A percentile compares a stretch with the other conserved stretches of the same genome.
These are phyloP conservation scores for Caloboletus inedulis DNA, from an alignment of 1,284 basidiomycete species.

Conservation along the genomic window DNA sequence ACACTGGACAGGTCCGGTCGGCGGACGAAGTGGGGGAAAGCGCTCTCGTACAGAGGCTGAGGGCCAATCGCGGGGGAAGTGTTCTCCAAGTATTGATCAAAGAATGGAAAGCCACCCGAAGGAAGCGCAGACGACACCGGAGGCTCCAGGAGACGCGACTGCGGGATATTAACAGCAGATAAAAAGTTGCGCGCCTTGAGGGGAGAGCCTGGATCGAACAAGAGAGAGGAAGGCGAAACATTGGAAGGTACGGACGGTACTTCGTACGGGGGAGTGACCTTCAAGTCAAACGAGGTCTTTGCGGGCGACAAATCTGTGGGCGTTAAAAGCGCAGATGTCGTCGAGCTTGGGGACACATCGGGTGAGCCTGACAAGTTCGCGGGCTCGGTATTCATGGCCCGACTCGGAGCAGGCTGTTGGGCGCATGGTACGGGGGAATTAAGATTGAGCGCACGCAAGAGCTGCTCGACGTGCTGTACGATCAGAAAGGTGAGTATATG, in stretches of 20 bases:
- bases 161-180: slow-evolving; percentile 30
- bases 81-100: slow-evolving; percentile 52
- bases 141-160: slow-evolving; percentile 31
- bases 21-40: slow-evolving; percentile 29
- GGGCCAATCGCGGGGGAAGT: slow-evolving; percentile 35
- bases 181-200: slow-evolving; percentile 39
- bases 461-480: slow-evolving; percentile 68
- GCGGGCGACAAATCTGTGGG: slow-evolving; percentile 68
- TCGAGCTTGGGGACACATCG: slow-evolving; percentile 65
- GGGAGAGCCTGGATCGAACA: slow-evolving; percentile 44
- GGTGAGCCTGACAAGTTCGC: slow-evolving; percentile 50
- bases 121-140: slow-evolving; percentile 33
- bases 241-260: slow-evolving; percentile 31
- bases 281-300: slow-evolving; percentile 51
- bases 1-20: slow-evolving; percentile 17
- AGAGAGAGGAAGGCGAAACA: slow-evolving; percentile 37
- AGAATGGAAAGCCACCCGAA: slow-evolving; percentile 41
- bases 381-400: slow-evolving; percentile 40
- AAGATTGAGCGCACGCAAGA: slow-evolving; percentile 70
- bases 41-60: slow-evolving; percentile 38
- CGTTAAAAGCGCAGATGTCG: slow-evolving; percentile 59
- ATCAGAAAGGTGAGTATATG: slow-evolving; percentile 31
- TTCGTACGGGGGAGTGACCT: slow-evolving; percentile 51
- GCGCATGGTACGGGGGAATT: slow-evolving; percentile 61
- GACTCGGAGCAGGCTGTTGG: slow-evolving; percentile 39